Base-by-base conservation (phyloP, 148 eudicot genomes). In the Spergularia bocconei region DNA sequence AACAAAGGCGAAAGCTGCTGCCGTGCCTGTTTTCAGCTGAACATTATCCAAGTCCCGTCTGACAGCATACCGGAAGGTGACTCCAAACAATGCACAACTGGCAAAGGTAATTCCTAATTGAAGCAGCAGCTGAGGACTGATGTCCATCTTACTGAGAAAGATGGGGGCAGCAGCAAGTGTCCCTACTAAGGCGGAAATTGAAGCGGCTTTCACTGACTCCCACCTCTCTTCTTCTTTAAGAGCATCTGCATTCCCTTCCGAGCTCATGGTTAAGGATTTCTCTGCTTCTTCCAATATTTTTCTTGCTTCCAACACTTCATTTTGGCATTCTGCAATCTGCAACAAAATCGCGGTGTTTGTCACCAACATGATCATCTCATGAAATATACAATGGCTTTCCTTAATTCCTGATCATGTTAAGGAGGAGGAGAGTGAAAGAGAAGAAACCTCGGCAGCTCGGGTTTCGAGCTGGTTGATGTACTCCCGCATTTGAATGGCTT, bases 291-390 rank as follows among this genome's bases (percentile, higher is more conserved):
- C 94, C 70, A 92, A 76, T 90, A 91, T 78, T 23, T 84, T 86
- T 80, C 80, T 91, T 1, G 99, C 98, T 83, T 96, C 93, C 65
- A 73, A 61, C 59, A 96, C 88, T 67, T 91, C 93, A 72, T 72
- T 86, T 86, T 92, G 92, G 72, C 98, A 91, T 81, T 95, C 99
- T 84, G 86, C 99, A 78, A 96, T 92, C 99, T 96, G 75, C 57
- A 50, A 82, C 72, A 15, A 48, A n/a, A 7, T 11, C 20, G 58
- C 2, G 10, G n/a, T 17, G 61, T n/a, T 29, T 29, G 36, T 29
- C 36, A 29, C 36, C 36, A 29, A 29, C 36, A 29, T 29, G 36
- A 29, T 29, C 36, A 29, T 29, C 36, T 4, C 36, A 29, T 29
- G 36, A 29, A 4, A 29, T 2, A 29, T 2, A 29, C 0, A 29